phyloP scores from a whole-genome alignment of 306 rosid genomes.

The Luffa aegyptiaca region DNA sequence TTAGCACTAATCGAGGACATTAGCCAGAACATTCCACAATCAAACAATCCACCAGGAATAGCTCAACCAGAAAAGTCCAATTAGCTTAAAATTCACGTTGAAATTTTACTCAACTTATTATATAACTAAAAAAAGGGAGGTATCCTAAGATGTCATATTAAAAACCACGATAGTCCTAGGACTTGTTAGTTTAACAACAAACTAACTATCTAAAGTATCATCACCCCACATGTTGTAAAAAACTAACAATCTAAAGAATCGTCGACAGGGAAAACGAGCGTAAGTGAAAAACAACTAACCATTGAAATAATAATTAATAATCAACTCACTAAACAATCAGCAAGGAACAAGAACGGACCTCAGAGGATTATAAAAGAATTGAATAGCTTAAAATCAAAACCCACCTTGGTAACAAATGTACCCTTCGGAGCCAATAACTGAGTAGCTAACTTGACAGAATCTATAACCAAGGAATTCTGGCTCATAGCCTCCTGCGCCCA shows the following conservation, averaged over 20 bases:
- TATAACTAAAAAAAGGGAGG: neutral
- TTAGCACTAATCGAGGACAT: neutral
- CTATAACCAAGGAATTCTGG: slow-evolving; percentile 85
- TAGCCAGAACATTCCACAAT: neutral
- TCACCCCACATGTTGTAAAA: too few species aligned
- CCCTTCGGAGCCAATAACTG: slow-evolving; percentile 80
- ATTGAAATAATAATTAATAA: neutral
- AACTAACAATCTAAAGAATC: neutral
- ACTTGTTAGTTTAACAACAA: neutral
- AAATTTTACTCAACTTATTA: neutral
- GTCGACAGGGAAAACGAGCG: neutral
- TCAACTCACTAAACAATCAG: neutral
- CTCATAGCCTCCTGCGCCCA: slow-evolving; percentile 90
- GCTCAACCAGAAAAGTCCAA: neutral
- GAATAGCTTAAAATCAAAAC: neutral
- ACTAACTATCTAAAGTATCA: too few species aligned
- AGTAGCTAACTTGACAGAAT: slow-evolving; percentile 70
- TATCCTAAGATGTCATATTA: neutral
- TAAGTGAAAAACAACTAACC: neutral
- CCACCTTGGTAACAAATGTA: slow-evolving; percentile 69
- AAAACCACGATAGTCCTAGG: neutral
- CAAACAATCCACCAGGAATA: neutral
- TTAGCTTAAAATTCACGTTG: neutral
- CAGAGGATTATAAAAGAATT: neutral
- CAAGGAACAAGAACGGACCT: neutral